phyloP scores from a whole-genome alignment of 257 asterid genomes.

The Nicotiana undulata region DNA sequence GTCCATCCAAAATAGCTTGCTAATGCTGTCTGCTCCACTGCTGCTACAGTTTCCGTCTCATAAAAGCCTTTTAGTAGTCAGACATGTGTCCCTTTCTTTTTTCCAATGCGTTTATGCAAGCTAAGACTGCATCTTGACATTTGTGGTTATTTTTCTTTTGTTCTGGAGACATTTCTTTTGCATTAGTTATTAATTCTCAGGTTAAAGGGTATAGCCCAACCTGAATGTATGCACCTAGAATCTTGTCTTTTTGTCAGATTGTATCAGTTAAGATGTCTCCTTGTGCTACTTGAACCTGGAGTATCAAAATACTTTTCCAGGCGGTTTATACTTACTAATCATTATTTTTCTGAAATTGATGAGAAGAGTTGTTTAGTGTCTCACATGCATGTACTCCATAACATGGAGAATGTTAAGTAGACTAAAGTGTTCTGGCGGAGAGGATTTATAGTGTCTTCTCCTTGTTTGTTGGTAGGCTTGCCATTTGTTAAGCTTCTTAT shows the following conservation, averaged over 20 bases:
- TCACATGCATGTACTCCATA: background rate
- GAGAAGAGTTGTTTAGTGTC: background rate
- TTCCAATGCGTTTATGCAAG: background rate
- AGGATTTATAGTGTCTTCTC: constrained; percentile 1
- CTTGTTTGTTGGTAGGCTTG: constrained; percentile 51
- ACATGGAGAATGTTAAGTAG: background rate
- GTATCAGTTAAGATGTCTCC: background rate
- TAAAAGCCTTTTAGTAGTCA: background rate
- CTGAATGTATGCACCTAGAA: background rate
- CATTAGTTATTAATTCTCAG: background rate
- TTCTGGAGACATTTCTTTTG: background rate
- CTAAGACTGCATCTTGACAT: background rate
- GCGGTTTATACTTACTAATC: background rate
- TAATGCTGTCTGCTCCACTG: background rate
- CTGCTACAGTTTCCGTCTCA: background rate
- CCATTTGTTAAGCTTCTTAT: constrained; percentile 70
- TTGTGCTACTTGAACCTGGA: background rate
- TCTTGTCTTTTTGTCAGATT: background rate
- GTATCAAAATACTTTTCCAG: background rate
- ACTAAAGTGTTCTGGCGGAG: background rate
- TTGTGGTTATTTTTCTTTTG: background rate
- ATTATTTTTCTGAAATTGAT: background rate
- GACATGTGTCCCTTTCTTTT: background rate
- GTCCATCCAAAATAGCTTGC: background rate
- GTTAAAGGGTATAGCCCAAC: background rate